Base-by-base conservation (phyloP, 2,329 filamentous ascomycete genomes). In the Trichophyton rubrum region DNA sequence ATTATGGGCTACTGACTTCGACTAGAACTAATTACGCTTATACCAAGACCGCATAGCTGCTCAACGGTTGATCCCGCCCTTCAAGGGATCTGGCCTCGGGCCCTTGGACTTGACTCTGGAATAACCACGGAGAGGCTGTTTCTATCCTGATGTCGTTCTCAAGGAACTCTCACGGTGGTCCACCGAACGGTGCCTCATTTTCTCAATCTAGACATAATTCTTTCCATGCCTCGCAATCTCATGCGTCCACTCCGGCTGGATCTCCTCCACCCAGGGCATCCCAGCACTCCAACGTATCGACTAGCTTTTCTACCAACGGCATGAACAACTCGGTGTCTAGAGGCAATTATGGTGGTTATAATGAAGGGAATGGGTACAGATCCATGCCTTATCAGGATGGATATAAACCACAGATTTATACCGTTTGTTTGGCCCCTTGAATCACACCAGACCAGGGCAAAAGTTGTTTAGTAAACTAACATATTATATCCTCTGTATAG, bases 391-490 rank as follows among this genome's bases (percentile, higher is more conserved):
- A 73, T 60, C 71, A 73, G 33, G 71, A 74, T 27, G 73, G 72
- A 38, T 71, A 74, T 49, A 72, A 70, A 53, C 76, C 76, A 56
- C 76, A 78, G 63, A 79, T 79, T 60, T 79, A 79, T 64, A 76
- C 74, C 58, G 77, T 78, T 66, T 62, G 68, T 66, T 35, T 38
- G 11, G 24, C 62, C 59, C 57, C 41, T 60, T 51, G 17, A 15
- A 8, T 45, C 30, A 4, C 11, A 27, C 43, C 6, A 1, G 5
- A 4, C 27, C 17, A 11, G 17, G n/a, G 17, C 2, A 9, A 41
- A 22, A 38, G 55, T 3, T 58, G 49, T n/a, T 17, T 20, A 13
- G 33, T 27, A 41, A 56, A 38, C 43, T 59, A 55, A 55, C 11
- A 13, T 56, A 13, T 56, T 58, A 30, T 38, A 49, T 58, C 27